Evolutionary conservation across 192 early-diverging fungal species (phyloP).

Genomic region (Linnemannia hyalina): DNA sequence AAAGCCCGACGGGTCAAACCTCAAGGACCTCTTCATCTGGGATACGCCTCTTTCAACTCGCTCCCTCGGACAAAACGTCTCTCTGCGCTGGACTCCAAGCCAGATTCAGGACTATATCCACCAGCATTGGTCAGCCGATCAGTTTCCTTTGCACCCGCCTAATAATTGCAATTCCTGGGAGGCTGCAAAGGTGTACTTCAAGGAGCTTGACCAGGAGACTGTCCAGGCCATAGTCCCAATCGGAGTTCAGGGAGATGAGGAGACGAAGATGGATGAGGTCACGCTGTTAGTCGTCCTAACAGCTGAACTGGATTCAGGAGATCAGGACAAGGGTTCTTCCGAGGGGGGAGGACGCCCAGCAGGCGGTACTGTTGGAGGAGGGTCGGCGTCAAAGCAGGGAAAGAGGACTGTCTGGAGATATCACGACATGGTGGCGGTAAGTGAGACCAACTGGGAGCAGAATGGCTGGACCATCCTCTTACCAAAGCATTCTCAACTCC

Average conservation of each 20-base stretch:
- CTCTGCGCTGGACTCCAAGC: not conserved
- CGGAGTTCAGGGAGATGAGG: not conserved
- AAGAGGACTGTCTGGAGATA: constrained; percentile 29
- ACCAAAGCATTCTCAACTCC: not conserved
- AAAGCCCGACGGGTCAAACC: constrained; percentile 46
- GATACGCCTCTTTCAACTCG: constrained; percentile 17
- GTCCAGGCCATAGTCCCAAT: constrained; percentile 43
- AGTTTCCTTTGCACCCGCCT: constrained; percentile 37
- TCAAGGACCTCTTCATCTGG: constrained; percentile 45
- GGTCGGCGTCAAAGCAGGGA: too few relatives aligned
- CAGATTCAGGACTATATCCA: constrained; percentile 28
- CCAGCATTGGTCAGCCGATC: constrained; percentile 43
- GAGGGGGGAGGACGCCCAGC: not conserved
- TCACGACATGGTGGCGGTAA: constrained; percentile 21
- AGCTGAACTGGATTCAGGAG: not conserved
- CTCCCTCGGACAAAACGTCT: not conserved
- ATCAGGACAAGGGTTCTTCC: not conserved
- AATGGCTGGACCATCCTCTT: constrained; percentile 14
- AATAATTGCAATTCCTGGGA: constrained; percentile 26
- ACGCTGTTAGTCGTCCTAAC: constrained; percentile 4
- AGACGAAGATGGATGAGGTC: not conserved
- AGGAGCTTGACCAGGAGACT: constrained; percentile 32
- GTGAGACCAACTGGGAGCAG: constrained; percentile 6
- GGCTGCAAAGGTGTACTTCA: constrained; percentile 3
- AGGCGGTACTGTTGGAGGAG: not conserved